Conservation (phyloP, 495 filamentous ascomycete genomes). For the Aspergillus kassunensis region DNA sequence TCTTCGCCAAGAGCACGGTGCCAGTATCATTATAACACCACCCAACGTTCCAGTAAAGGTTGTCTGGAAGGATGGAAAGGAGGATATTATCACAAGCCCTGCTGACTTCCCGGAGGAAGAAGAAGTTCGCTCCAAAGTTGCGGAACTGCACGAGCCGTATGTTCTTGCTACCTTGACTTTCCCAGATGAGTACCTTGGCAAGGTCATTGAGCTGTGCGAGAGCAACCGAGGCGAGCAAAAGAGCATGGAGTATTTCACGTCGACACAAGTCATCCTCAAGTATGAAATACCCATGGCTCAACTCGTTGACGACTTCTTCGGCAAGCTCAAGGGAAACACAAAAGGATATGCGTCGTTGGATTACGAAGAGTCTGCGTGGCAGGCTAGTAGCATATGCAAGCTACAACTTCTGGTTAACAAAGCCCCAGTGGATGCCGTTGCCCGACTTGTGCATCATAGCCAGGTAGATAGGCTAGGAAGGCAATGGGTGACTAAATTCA, state of each 20-base stretch:
- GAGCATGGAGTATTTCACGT: conserved; percentile 82
- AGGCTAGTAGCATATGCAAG: conserved; percentile 75
- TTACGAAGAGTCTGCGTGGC: conserved; percentile 93
- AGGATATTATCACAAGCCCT: conserved; percentile 77
- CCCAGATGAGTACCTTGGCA: conserved; percentile 89
- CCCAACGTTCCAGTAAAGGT: conserved; percentile 91
- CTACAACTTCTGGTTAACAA: conserved; percentile 93
- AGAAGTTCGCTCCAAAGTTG: conserved; percentile 52
- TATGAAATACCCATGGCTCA: conserved; percentile 85
- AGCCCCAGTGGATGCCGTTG: conserved; percentile 88
- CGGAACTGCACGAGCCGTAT: conserved; percentile 76
- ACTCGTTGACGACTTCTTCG: conserved; percentile 95
- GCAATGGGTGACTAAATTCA: conserved; percentile 93
- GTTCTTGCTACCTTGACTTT: conserved; percentile 84
- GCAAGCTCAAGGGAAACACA: conserved; percentile 87
- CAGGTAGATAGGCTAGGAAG: conserved; percentile 73
- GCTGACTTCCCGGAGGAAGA: conserved; percentile 80
- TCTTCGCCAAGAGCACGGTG: conserved; percentile 90
- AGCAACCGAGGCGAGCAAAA: conserved; percentile 80
- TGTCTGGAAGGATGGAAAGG: conserved; percentile 65
- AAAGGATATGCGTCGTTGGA: conserved; percentile 82
- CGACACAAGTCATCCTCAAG: conserved; percentile 93
- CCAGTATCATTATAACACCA: conserved; percentile 94
- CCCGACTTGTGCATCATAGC: conserved; percentile 76
- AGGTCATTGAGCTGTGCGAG: conserved; percentile 94